These are phyloP conservation scores for Aphanomyces astaci DNA, from an alignment of 352 stramenopile species.

Conservation along the genomic window DNA sequence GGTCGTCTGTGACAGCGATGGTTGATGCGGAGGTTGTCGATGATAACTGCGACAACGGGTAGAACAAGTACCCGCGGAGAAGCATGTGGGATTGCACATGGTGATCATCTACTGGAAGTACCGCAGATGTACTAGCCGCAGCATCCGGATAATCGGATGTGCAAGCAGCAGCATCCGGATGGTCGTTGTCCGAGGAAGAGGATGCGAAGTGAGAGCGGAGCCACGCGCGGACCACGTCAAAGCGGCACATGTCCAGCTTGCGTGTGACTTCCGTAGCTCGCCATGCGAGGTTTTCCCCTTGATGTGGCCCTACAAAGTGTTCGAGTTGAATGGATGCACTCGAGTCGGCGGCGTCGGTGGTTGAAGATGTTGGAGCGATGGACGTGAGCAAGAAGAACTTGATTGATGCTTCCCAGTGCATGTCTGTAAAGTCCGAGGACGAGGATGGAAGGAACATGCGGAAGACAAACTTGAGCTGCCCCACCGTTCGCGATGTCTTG, in stretches of 20 bases:
- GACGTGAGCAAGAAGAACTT: constrained; percentile 61
- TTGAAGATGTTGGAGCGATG: no score
- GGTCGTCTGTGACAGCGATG: constrained; percentile 26
- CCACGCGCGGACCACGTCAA: constrained; percentile 47
- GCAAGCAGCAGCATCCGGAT: no score
- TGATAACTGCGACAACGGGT: constrained; percentile 39
- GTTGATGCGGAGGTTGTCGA: constrained; percentile 35
- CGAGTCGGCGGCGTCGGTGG: neutral
- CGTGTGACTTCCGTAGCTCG: constrained; percentile 53
- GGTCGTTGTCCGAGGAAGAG: no score
- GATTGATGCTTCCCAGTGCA: constrained; percentile 69
- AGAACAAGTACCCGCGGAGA: constrained; percentile 56
- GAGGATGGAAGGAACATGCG: constrained; percentile 19
- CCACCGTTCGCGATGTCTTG: constrained; percentile 48
- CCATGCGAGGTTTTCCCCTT: constrained; percentile 68
- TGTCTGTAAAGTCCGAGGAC: constrained; percentile 26
- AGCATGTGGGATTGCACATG: constrained; percentile 48
- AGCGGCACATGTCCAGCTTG: constrained; percentile 53
- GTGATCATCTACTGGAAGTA: no score
- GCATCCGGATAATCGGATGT: no score
- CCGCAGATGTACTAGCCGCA: no score
- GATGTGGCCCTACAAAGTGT: constrained; percentile 61
- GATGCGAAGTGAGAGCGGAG: constrained; percentile 31
- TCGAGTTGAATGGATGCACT: constrained; percentile 42
- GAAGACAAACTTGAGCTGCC: constrained; percentile 73